A percentile compares a stretch with the other conserved stretches of the same genome.
phyloP scores from a whole-genome alignment of 371 early-diverging fungal species.

The Apophysomyces elegans region DNA sequence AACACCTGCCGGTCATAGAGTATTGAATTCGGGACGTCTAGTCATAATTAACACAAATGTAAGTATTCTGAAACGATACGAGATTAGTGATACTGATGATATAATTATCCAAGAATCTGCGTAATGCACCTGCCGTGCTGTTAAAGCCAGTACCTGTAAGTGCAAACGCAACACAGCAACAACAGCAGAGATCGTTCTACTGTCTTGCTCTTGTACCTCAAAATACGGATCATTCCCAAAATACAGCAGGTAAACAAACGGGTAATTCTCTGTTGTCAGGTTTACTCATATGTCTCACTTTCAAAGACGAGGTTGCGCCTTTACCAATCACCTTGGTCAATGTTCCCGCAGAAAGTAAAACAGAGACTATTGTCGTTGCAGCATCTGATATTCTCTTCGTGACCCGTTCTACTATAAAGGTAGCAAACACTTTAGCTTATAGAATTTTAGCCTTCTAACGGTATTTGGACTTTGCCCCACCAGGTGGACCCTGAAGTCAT shows the following conservation, averaged over 20 bases:
- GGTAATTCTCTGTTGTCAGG: slow-evolving; percentile 2
- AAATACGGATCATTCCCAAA: slow-evolving; percentile 22
- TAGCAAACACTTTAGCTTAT: slow-evolving; percentile 13
- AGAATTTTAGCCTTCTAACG: neutral
- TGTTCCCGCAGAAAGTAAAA: slow-evolving; percentile 50
- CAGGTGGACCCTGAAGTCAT: slow-evolving; percentile 60
- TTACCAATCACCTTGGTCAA: slow-evolving; percentile 68
- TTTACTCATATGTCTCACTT: neutral
- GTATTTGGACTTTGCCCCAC: slow-evolving; percentile 8
- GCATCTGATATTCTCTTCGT: slow-evolving; percentile 71
- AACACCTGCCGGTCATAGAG: slow-evolving; percentile 67
- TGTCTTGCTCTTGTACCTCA: slow-evolving; percentile 48
- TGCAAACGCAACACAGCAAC: slow-evolving; percentile 23
- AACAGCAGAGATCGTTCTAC: slow-evolving; percentile 54
- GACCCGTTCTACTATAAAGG: slow-evolving; percentile 55
- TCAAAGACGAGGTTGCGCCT: slow-evolving; percentile 46
- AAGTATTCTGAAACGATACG: slow-evolving; percentile 13
- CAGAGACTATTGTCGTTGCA: slow-evolving; percentile 58
- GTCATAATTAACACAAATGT: slow-evolving; percentile 74
- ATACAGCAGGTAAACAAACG: slow-evolving; percentile 4
- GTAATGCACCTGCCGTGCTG: slow-evolving; percentile 73
- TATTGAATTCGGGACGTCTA: slow-evolving; percentile 70
- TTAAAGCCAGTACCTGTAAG: slow-evolving; percentile 50
- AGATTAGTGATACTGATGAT: neutral
- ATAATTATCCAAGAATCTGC: slow-evolving; percentile 42